Base-by-base conservation (phyloP, 1,284 basidiomycete species). In the Mycena sp. region DNA sequence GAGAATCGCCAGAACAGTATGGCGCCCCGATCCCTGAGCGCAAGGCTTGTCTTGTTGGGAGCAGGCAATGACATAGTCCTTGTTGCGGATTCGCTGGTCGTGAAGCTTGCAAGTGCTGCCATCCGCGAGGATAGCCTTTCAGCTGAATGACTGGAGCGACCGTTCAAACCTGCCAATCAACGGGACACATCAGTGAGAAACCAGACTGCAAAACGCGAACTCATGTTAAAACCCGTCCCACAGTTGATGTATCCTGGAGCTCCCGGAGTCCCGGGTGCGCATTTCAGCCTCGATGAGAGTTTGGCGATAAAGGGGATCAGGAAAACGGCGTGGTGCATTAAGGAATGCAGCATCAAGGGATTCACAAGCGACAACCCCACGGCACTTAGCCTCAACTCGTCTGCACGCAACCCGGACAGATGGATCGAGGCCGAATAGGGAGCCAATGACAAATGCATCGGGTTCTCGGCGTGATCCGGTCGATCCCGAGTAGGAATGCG, bases 181-280 rank as follows among this genome's bases (percentile, higher is more conserved):
- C 37, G 40, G 37, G 4, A 45, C 43, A 35, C 43, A 56, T 51
- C 52, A 43, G 48, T 25, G 41, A 52, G 43, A 23, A 26, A 7
- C 1, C n/a, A 40, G 45, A 61, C 26, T 50, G 23, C 3, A 38
- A 53, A 43, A 29, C 19, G 14, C 10, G 37, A 12, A 48, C 58
- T 23, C 38, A 60, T 43, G 49, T 43, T 1, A 55, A 26, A 40
- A 61, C 59, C 29, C 54, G 58, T 9, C 50, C 58, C 16, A 40
- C 41, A 35, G 43, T 51, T 17, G 23, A 48, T 38, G 37, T 37
- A 32, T 56, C 46, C 52, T 62, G 60, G n/a, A 37, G 40, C 32
- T 63, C 61, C 17, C n/a, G n/a, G n/a, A n/a, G n/a, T 63, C 61
- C 17, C 55, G 61, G 11, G 41, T 29, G 32, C 61, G 61, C 12